A percentile compares a stretch with the other conserved stretches of the same genome.
These are phyloP conservation scores for Phylloporus sp. DNA, from an alignment of 768 basidiomycete genomes.

Conservation along the genomic window DNA sequence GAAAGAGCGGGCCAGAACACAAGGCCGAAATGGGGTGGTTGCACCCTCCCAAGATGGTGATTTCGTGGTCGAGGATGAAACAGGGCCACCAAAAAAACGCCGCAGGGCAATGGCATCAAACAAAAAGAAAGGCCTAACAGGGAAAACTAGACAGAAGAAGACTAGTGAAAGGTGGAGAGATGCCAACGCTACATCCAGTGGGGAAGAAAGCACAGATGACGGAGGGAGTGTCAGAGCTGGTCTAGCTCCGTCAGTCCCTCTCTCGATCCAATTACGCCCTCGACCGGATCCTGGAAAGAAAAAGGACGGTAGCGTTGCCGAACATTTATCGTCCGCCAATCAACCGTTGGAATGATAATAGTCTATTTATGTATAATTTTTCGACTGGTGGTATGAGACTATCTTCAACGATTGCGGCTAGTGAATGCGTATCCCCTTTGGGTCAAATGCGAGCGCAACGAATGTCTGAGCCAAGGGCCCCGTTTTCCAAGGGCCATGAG, in stretches of 20 bases:
- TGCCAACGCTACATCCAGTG: background rate
- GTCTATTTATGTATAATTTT: constrained; percentile 3
- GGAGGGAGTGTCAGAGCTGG: background rate
- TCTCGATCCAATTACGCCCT: constrained; percentile 37
- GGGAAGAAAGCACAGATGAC: constrained; percentile 20
- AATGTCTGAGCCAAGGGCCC: background rate
- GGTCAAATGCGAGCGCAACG: background rate
- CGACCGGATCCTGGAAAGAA: constrained; percentile 35
- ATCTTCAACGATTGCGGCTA: constrained; percentile 1
- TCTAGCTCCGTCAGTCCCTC: constrained; percentile 17
- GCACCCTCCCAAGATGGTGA: constrained; percentile 26
- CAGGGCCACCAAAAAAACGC: constrained; percentile 31
- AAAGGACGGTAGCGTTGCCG: constrained; percentile 9
- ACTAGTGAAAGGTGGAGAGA: background rate
- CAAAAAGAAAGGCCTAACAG: constrained; percentile 6
- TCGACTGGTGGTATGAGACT: background rate
- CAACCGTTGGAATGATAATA: constrained; percentile 2
- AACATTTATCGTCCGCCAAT: constrained; percentile 7
- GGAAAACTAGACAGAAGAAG: constrained; percentile 4
- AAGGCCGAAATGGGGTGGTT: constrained; percentile 12
- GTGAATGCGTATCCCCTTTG: background rate
- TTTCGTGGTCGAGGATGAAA: constrained; percentile 24
- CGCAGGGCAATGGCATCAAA: constrained; percentile 19
- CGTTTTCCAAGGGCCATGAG: constrained; percentile 1
- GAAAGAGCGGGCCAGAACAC: constrained; percentile 36